phyloP scores from a whole-genome alignment of 1,139 yeast species.

The Yamadazyma buinensis region DNA sequence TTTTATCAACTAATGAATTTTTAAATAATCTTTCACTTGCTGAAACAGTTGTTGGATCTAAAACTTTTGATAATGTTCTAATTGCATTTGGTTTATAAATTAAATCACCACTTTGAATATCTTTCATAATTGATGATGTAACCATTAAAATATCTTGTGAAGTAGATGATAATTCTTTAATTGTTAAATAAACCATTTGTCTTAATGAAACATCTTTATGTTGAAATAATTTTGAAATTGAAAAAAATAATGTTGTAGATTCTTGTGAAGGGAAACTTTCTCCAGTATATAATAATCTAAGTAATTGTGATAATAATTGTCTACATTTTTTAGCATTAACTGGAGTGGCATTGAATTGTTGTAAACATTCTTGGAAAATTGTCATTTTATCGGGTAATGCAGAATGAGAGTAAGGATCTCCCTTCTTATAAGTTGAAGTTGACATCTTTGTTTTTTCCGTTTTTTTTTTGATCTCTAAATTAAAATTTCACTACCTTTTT shows the following conservation, averaged over 20 bases:
- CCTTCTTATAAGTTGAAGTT: slow-evolving; percentile 86
- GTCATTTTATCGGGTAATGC: slow-evolving; percentile 89
- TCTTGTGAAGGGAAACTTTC: slow-evolving; percentile 86
- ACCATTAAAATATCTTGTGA: slow-evolving; percentile 96
- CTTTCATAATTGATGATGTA: slow-evolving; percentile 96
- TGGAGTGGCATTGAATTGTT: slow-evolving; percentile 90
- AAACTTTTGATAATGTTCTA: slow-evolving; percentile 82
- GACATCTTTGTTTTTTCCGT: slow-evolving; percentile 9
- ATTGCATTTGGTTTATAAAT: slow-evolving; percentile 93
- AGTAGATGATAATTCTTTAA: slow-evolving; percentile 79
- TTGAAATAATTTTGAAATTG: slow-evolving; percentile 91
- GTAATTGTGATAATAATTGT: slow-evolving; percentile 65
- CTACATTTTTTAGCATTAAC: slow-evolving; percentile 88
- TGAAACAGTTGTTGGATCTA: slow-evolving; percentile 89
- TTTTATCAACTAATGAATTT: slow-evolving; percentile 87
- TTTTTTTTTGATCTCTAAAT: not conserved
- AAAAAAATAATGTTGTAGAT: slow-evolving; percentile 89
- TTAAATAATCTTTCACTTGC: slow-evolving; percentile 92
- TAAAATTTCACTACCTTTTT: too few species aligned
- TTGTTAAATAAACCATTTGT: slow-evolving; percentile 90
- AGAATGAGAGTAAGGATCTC: slow-evolving; percentile 61
- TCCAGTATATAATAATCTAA: slow-evolving; percentile 74
- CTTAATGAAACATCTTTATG: slow-evolving; percentile 88
- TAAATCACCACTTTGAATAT: slow-evolving; percentile 84
- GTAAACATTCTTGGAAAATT: slow-evolving; percentile 91